A percentile compares a stretch with the other conserved stretches of the same genome.
Conservation (phyloP, 2,329 filamentous ascomycete species). For the Colletotrichum incanum region DNA sequence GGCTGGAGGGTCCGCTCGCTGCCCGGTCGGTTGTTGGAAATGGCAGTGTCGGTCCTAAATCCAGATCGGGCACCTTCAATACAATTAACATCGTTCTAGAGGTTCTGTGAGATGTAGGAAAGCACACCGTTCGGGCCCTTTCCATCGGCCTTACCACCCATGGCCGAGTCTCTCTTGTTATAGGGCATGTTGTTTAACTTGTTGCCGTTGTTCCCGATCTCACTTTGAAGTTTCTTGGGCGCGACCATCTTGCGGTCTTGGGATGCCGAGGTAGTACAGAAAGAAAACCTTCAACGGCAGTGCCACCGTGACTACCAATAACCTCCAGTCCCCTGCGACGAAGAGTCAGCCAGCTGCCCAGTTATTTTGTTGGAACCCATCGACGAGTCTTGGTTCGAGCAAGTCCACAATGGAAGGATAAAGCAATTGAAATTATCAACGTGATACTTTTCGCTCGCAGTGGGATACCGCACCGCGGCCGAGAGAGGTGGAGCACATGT, state of each 20-base stretch:
- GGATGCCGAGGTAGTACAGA: conserved; percentile 36
- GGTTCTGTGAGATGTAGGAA: background rate
- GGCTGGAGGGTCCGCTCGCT: conserved; percentile 84
- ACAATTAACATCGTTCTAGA: conserved; percentile 32
- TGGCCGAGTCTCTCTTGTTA: conserved; percentile 56
- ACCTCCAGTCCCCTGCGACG: conserved; percentile 31
- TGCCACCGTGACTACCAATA: conserved; percentile 39
- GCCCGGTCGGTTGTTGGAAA: conserved; percentile 80
- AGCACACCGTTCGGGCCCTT: conserved; percentile 58
- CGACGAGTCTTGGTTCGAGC: background rate
- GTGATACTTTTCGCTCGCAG: background rate
- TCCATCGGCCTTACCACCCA: conserved; percentile 53
- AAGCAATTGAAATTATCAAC: background rate
- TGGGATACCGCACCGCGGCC: conserved; percentile 1
- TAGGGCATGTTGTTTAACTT: conserved; percentile 53
- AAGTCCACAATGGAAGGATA: background rate
- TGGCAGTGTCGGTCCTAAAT: conserved; percentile 91
- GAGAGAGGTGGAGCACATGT: conserved; percentile 4
- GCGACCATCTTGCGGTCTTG: conserved; percentile 36
- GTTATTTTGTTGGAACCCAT: background rate
- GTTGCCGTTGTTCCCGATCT: conserved; percentile 40
- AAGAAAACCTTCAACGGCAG: conserved; percentile 29
- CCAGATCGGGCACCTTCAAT: conserved; percentile 73
- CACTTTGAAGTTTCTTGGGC: conserved; percentile 41
- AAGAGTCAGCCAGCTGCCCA: conserved; percentile 28